Conservation (phyloP, 306 rosid genomes). For the Cucurbita maxima region DNA sequence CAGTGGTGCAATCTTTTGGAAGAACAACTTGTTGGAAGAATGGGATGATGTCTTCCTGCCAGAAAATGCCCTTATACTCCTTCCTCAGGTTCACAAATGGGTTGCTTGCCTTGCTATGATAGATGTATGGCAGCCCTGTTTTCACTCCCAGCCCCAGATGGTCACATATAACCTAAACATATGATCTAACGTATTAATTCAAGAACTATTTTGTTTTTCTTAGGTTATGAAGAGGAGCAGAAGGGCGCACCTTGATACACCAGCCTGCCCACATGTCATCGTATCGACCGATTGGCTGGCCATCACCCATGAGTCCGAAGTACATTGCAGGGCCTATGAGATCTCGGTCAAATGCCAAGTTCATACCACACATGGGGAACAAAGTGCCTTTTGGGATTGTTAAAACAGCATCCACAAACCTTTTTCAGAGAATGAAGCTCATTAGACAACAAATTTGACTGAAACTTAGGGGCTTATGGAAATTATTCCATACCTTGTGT, state of each 20-base stretch:
- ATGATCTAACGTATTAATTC: neutral
- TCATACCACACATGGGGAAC: constrained; percentile 91
- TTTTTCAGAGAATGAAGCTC: neutral
- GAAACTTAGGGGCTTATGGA: neutral
- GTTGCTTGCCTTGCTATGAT: constrained; percentile 52
- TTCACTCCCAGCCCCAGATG: constrained; percentile 84
- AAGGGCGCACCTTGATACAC: constrained; percentile 44
- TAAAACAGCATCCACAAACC: constrained; percentile 49
- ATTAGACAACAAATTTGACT: neutral
- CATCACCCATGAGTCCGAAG: constrained; percentile 93
- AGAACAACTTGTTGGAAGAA: constrained; percentile 42
- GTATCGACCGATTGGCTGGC: constrained; percentile 81
- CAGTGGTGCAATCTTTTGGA: constrained; percentile 68
- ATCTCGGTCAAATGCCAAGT: constrained; percentile 75
- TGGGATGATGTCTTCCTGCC: constrained; percentile 71
- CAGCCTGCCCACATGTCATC: constrained; percentile 98
- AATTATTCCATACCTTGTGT: constrained; percentile 37
- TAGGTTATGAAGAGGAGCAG: neutral
- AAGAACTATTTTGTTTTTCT: neutral
- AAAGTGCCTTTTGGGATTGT: constrained; percentile 48
- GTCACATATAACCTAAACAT: constrained; percentile 45
- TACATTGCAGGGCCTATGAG: constrained; percentile 93
- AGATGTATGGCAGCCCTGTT: constrained; percentile 73
- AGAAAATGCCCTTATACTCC: constrained; percentile 56
- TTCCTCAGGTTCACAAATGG: constrained; percentile 65